Evolutionary conservation across 2,329 filamentous ascomycete genomes (phyloP), one percentile per base, ranked within the genome.

Genomic region (Cercospora brassicicola): DNA sequence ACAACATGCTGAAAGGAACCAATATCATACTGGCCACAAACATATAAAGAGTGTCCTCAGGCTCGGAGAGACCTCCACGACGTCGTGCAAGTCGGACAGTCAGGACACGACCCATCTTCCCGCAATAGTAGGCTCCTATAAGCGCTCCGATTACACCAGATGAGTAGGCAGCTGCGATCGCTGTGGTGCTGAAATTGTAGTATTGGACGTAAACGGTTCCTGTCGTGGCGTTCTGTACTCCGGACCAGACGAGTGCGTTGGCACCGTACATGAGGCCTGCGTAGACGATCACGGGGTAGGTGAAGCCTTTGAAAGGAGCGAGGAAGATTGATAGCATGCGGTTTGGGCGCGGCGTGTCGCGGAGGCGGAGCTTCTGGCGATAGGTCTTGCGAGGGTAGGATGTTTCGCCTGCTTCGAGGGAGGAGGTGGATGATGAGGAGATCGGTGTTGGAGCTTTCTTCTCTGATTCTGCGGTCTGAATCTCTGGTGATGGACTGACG

Each of bases 291-390:
- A 70, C 65, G 0, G 71, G 70, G 36, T 73, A 74, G 4, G 71
- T 73, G 53, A 74, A 74, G 48, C 73, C 73, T 60, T 69, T 70
- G 69, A 74, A 73, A 2, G 73, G 71, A 4, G 67, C 73, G 45
- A 71, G n/a, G 62, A 80, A 76, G 31, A 81, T 78, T 39, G 81
- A 77, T 9, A 80, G 30, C 77, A 84, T 20, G 76, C 79, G 1
- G 78, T 84, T 67, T 0, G 81, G 82, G 13, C 82, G 80, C 62
- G 79, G 76, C 65, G 79, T 80, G 71, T 81, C 79, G 11, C 59
- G 20, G 28, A 69, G 23, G 39, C 75, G 73, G 60, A 84, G 76
- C 65, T 83, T 84, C 62, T 82, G 79, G 48, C 76, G 63, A 64
- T 80, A 83, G 0, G 80, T 81, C 74, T 83, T 84, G 7, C 78